Evolutionary conservation across 73 alveolate species (phyloP), one percentile per base, ranked within the genome.

Genomic region (Durusdinium trenchii): DNA sequence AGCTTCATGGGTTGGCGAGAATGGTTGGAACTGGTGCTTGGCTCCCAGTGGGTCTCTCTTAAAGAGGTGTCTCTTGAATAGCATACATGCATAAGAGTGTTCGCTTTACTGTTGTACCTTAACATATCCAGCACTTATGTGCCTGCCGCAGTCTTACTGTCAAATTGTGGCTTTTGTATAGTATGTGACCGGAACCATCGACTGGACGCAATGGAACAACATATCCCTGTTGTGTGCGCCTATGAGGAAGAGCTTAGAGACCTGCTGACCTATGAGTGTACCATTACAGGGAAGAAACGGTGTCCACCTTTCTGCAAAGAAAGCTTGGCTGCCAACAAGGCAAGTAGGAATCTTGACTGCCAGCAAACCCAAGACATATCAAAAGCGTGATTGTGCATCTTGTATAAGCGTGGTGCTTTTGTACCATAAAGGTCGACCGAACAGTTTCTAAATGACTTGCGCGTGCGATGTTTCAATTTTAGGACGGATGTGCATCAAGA

Each of bases 181-280:
- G 18, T 23, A 60, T 23, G 16, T 6, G 81, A 32, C 42, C 32
- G 16, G 32, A 10, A 28, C 42, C 10, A 26, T 1, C 81, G 1
- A 14, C 6, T 35, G 85, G 85, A 20, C 38, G 85, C 54, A 73
- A 73, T 73, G 85, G 85, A 14, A 32, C 20, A 35, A 10, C 32
- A 10, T 35, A 38, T 7, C 12, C 38, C 52, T 7, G 52, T 48
- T 52, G 10, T 10, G 35, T 35, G 20, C 85, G 38, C 38, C 85
- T 73, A 73, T 73, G 81, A 73, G 30, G 52, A 73, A 18, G 52
- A 73, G 85, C 26, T 73, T 7, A 73, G 85, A 38, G 85, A 73
- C 38, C 38, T 73, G 48, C 23, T 73, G 52, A 73, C 85, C 48
- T 73, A 73, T 38, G 54, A 73, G 16, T 73, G 85, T 30, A 14